Conservation (phyloP, 805 yeast genomes). For the Hanseniaspora pseudoguilliermondii region DNA sequence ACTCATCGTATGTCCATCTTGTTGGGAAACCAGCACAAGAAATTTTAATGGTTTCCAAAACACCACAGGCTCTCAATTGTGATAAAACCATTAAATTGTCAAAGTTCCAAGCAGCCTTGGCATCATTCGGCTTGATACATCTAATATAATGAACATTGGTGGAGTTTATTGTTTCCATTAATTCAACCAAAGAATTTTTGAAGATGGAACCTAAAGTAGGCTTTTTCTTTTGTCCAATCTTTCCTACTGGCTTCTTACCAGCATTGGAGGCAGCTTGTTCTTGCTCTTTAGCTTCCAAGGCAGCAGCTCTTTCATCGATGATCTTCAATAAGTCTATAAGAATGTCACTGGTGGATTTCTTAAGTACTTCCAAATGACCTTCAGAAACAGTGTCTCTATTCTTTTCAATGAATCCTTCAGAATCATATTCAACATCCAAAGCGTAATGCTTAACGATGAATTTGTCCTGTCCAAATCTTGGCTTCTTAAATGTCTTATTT, state of each 20-base stretch:
- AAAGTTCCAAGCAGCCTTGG: constrained; percentile 89
- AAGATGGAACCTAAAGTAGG: constrained; percentile 93
- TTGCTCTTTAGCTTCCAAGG: constrained; percentile 30
- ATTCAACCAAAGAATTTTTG: constrained; percentile 79
- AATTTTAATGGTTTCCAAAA: constrained; percentile 85
- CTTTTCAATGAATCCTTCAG: constrained; percentile 91
- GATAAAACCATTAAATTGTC: constrained; percentile 90
- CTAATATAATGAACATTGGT: constrained; percentile 95
- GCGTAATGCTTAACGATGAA: constrained; percentile 91
- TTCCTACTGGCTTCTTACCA: constrained; percentile 31
- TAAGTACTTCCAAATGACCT: constrained; percentile 79
- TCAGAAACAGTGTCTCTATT: constrained; percentile 96
- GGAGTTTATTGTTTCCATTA: constrained; percentile 84
- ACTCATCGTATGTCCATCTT: constrained; percentile 87
- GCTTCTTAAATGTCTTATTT: constrained; percentile 70
- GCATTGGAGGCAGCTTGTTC: constrained; percentile 22
- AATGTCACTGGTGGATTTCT: constrained; percentile 53
- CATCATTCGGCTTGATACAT: constrained; percentile 93
- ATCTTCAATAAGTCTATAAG: constrained; percentile 52
- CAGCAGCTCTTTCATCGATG: constrained; percentile 46
- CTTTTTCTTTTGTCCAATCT: constrained; percentile 44
- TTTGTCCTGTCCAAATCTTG: constrained; percentile 84
- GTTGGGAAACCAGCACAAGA: constrained; percentile 98
- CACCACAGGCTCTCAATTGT: constrained; percentile 97
- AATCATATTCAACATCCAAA: constrained; percentile 79